Conservation (phyloP, 2,329 filamentous ascomycete genomes). For the Aspergillus uvarum region DNA sequence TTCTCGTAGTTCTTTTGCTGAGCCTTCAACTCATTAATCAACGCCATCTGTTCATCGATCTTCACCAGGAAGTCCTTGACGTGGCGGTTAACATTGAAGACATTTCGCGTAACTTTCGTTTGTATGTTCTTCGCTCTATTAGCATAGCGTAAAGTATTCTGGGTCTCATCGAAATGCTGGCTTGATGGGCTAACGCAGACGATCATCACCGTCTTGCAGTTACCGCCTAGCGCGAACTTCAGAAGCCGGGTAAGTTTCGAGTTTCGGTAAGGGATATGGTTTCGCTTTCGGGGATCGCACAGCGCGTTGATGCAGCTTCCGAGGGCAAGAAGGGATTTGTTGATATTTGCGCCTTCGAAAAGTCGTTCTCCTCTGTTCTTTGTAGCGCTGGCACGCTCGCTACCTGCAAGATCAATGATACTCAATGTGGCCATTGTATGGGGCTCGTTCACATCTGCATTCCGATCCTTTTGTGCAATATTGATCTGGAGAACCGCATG, state of each 20-base stretch:
- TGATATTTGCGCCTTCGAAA: constrained; percentile 96
- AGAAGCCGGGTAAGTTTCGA: constrained; percentile 93
- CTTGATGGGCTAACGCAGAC: constrained; percentile 97
- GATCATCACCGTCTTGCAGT: constrained; percentile 99
- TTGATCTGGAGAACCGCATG: constrained; percentile 98
- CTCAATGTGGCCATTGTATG: constrained; percentile 98
- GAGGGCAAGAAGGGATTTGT: constrained; percentile 91
- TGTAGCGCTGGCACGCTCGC: constrained; percentile 91
- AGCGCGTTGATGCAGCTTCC: constrained; percentile 98
- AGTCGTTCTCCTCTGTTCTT: constrained; percentile 93
- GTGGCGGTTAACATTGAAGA: constrained; percentile 98
- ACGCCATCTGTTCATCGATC: constrained; percentile 96
- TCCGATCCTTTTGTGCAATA: constrained; percentile 87
- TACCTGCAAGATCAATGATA: constrained; percentile 96
- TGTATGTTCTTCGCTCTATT: constrained; percentile 99
- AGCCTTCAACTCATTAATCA: constrained; percentile 92
- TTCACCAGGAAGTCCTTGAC: constrained; percentile 99
- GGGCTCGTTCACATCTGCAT: constrained; percentile 87
- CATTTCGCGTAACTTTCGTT: constrained; percentile 98
- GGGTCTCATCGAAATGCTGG: constrained; percentile 94
- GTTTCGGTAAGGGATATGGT: constrained; percentile 95
- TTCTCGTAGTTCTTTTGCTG: constrained; percentile 88
- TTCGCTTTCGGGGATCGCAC: constrained; percentile 85
- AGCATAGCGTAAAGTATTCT: constrained; percentile 95
- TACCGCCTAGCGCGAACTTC: constrained; percentile 95